Evolutionary conservation across 1,284 basidiomycete species (phyloP).

Genomic region (Malassezia globosa): DNA sequence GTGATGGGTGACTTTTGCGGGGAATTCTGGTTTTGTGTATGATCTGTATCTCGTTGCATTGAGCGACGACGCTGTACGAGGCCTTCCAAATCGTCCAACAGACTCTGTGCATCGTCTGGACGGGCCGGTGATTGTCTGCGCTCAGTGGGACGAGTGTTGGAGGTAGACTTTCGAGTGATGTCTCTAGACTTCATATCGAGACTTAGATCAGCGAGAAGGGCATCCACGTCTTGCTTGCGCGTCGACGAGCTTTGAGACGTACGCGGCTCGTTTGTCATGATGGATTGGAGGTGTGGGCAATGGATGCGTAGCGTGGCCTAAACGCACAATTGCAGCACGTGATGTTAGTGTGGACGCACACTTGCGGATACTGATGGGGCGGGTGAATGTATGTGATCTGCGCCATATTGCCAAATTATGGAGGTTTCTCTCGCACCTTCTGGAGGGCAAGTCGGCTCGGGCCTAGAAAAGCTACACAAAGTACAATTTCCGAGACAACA

Average conservation of each 20-base stretch:
- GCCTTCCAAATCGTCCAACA: constrained; percentile 43
- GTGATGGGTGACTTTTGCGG: no score
- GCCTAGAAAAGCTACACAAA: no score
- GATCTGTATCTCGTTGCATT: constrained; percentile 1
- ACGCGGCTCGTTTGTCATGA: background rate
- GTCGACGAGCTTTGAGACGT: background rate
- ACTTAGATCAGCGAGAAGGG: constrained; percentile 40
- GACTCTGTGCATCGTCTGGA: constrained; percentile 35
- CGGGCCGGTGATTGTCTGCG: background rate
- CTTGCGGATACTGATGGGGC: no score
- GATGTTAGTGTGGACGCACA: no score
- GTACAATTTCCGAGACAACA: no score
- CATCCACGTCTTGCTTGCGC: constrained; percentile 31
- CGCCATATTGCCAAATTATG: no score
- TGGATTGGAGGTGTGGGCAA: background rate
- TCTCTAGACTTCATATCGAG: constrained; percentile 21
- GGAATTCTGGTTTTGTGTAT: no score
- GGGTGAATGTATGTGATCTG: no score
- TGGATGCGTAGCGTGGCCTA: no score
- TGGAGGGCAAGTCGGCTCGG: no score
- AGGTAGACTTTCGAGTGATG: constrained; percentile 1
- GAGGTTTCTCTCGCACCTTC: no score
- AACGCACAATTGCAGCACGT: no score
- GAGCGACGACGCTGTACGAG: constrained; percentile 38
- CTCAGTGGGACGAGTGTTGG: background rate